Conservation (phyloP, 495 filamentous ascomycete species). For the Astrothelium macrocarpum region DNA sequence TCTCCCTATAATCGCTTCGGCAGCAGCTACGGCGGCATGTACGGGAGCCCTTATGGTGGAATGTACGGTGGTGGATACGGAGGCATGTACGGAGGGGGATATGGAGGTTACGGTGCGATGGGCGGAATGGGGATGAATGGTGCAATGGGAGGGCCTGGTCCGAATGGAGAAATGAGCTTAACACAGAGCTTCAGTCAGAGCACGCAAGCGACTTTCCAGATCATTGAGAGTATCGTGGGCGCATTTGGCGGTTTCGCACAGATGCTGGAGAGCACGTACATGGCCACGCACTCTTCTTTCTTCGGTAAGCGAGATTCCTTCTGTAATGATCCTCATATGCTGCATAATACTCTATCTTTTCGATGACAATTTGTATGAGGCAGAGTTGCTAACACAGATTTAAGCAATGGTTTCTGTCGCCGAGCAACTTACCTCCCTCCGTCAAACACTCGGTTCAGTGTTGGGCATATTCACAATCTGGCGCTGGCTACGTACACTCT, state of each 20-base stretch:
- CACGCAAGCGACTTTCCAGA: constrained; percentile 96
- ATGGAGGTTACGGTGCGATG: constrained; percentile 39
- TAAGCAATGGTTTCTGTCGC: constrained; percentile 96
- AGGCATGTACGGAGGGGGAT: constrained; percentile 28
- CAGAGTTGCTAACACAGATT: constrained; percentile 3
- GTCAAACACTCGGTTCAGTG: constrained; percentile 89
- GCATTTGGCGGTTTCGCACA: constrained; percentile 96
- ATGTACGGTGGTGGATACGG: constrained; percentile 39
- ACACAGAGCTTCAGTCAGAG: constrained; percentile 82
- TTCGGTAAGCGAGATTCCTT: constrained; percentile 66
- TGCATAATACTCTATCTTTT: not conserved
- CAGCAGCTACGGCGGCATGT: constrained; percentile 42
- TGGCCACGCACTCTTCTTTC: constrained; percentile 99
- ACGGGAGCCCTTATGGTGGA: constrained; percentile 58
- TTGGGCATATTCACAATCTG: constrained; percentile 92
- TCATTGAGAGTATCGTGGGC: constrained; percentile 97
- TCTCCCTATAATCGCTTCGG: constrained; percentile 59
- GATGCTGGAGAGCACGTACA: constrained; percentile 99
- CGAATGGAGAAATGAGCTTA: constrained; percentile 75
- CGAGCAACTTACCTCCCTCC: constrained; percentile 88
- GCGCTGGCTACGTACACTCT: constrained; percentile 80
- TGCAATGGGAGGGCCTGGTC: constrained; percentile 41
- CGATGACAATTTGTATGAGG: not conserved
- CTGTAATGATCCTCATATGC: constrained; percentile 9
- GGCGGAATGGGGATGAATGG: constrained; percentile 47